Evolutionary conservation across 2,329 filamentous ascomycete genomes (phyloP).

Genomic region (Fusarium lateritium): DNA sequence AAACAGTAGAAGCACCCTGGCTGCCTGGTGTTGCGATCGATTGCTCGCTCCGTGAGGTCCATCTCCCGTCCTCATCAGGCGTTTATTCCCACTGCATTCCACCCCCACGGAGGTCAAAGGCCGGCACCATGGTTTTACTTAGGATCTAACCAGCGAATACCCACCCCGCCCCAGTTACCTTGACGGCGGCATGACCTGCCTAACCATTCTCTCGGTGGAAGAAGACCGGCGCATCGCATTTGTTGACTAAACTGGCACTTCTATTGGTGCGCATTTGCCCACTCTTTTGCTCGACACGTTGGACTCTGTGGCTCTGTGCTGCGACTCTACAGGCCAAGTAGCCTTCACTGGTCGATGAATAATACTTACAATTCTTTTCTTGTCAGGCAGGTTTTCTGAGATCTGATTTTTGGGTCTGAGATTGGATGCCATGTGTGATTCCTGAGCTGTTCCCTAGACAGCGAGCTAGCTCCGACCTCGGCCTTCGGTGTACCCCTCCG

Average conservation of each 20-base stretch:
- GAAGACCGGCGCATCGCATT: conserved; percentile 39
- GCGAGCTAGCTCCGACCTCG: conserved; percentile 47
- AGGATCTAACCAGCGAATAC: conserved; percentile 21
- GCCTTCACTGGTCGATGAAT: conserved; percentile 15
- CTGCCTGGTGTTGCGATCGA: conserved; percentile 27
- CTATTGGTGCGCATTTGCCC: conserved; percentile 50
- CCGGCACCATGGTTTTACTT: conserved; percentile 33
- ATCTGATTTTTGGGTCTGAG: conserved; percentile 12
- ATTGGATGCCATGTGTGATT: conserved; percentile 22
- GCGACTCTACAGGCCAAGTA: conserved; percentile 15
- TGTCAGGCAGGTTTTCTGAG: conserved; percentile 9
- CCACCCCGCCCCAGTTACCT: conserved; percentile 28
- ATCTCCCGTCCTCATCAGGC: conserved; percentile 31
- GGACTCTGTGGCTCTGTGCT: conserved; percentile 26
- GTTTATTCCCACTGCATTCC: conserved; percentile 44
- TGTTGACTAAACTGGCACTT: conserved; percentile 42
- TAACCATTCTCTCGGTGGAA: conserved; percentile 36
- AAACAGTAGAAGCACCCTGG: conserved; percentile 24
- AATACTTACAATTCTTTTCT: conserved; percentile 18
- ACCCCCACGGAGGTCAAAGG: conserved; percentile 51
- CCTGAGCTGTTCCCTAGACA: conserved; percentile 20
- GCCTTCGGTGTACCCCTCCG: conserved; percentile 46
- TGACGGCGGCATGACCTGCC: conserved; percentile 34
- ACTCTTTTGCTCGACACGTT: conserved; percentile 31
- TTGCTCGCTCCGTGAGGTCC: conserved; percentile 25